These are phyloP conservation scores for Penicillium griseofulvum DNA, from an alignment of 2,329 filamentous ascomycete genomes.

Conservation along the genomic window DNA sequence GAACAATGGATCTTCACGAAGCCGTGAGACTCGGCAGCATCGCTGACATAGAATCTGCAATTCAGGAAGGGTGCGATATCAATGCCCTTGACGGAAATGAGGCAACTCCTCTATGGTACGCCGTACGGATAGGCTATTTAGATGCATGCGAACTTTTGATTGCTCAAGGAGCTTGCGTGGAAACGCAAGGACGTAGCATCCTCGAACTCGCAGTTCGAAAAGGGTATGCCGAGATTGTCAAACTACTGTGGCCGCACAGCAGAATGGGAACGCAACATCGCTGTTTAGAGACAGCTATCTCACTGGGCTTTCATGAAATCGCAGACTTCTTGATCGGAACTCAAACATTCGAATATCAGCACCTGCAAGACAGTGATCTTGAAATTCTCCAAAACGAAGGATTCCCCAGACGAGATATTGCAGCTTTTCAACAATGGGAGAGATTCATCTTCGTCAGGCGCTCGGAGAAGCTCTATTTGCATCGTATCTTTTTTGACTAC, in stretches of 20 bases:
- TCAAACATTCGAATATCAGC: slow-evolving; percentile 1
- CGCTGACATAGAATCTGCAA: slow-evolving; percentile 4
- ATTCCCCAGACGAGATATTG: neutral
- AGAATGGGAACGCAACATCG: slow-evolving; percentile 2
- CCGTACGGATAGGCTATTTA: neutral
- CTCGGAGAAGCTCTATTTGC: slow-evolving; percentile 3
- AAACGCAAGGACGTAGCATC: neutral
- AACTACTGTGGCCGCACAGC: slow-evolving; percentile 10
- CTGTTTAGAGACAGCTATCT: slow-evolving; percentile 8
- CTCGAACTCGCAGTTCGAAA: slow-evolving; percentile 8
- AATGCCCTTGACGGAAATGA: slow-evolving; percentile 1
- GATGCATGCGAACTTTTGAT: slow-evolving; percentile 8
- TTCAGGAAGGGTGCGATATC: slow-evolving; percentile 4
- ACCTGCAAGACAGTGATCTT: neutral
- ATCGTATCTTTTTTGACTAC: slow-evolving; percentile 6
- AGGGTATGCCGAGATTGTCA: slow-evolving; percentile 4
- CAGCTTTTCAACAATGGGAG: slow-evolving; percentile 11
- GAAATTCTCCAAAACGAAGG: neutral
- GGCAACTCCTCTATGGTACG: slow-evolving; percentile 4
- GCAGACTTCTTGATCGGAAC: slow-evolving; percentile 10
- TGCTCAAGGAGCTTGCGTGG: slow-evolving; percentile 1
- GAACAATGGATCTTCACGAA: slow-evolving; percentile 9
- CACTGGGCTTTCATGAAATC: slow-evolving; percentile 10
- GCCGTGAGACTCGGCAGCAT: slow-evolving; percentile 5
- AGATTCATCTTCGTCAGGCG: slow-evolving; percentile 10